Conservation (phyloP, 129 eudicot species). For the Apium graveolens region DNA sequence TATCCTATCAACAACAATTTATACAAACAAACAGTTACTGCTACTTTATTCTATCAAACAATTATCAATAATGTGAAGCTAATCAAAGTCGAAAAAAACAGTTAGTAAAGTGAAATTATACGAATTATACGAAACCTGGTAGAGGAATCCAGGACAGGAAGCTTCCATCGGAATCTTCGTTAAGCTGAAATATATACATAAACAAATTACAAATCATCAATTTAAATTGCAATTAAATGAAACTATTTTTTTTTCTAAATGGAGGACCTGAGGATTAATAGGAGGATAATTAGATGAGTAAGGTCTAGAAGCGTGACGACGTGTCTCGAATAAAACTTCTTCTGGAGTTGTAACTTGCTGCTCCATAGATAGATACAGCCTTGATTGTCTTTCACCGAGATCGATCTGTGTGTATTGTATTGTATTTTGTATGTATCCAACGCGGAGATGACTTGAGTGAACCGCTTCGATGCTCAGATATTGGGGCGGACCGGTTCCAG, state of each 20-base stretch:
- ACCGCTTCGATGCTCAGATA: too few species aligned
- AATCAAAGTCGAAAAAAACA: background rate
- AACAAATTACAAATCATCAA: background rate
- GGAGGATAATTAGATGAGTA: conserved; percentile 65
- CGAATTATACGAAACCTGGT: conserved; percentile 39
- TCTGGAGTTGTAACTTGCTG: conserved; percentile 9
- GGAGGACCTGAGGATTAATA: conserved; percentile 41
- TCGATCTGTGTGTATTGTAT: background rate
- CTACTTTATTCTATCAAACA: background rate
- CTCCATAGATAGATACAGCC: background rate
- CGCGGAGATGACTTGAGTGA: background rate
- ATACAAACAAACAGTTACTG: background rate
- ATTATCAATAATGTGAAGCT: background rate
- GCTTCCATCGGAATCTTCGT: conserved; percentile 37
- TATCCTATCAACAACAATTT: too few species aligned
- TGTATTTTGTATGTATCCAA: background rate
- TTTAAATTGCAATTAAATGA: background rate
- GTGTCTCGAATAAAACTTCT: conserved; percentile 59
- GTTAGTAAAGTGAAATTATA: background rate
- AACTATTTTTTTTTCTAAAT: background rate
- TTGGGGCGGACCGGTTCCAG: too few species aligned
- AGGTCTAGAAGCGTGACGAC: conserved; percentile 62
- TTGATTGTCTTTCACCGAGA: background rate
- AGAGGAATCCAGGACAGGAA: conserved; percentile 39
- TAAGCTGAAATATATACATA: conserved; percentile 30